Evolutionary conservation across 2,329 filamentous ascomycete species (phyloP), one percentile per base, ranked within the genome.

Genomic region (Cadophora sp.): DNA sequence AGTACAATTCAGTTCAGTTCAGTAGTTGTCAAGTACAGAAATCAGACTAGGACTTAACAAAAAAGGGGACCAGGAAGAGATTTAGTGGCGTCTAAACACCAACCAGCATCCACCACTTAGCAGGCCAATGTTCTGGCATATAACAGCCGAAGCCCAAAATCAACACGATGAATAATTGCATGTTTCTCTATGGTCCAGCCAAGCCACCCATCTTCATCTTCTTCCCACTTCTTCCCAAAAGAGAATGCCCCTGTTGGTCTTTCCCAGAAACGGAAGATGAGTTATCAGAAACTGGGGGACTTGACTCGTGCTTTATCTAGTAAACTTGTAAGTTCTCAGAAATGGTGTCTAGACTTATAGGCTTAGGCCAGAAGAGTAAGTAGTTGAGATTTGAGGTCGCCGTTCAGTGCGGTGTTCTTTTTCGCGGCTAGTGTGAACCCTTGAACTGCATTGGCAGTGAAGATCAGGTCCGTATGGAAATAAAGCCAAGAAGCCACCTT

Each of bases 101-200:
- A 22, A 6, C 45, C 18, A 18, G 8, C n/a, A 18, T 53, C 14
- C 18, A 33, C 18, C 18, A 27, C 33, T 58, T 41, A 58, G 36
- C 55, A 11, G 16, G 55, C 36, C 55, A 58, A 16, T 24, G 16
- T 7, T n/a, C 55, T 36, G 55, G 33, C 55, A 43, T 41, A 18
- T 11, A 58, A 58, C 2, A 58, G 55, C 55, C 55, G 55, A 58
- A 58, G 16, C 50, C 27, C 53, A 22, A 56, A 22, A 7, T 16
- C 13, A 14, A n/a, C 36, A 24, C 36, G 20, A 58, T 58, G 36
- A 43, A 43, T 58, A 43, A 43, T 58, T 7, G 13, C 33, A 9
- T 16, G 4, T n/a, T 14, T 20, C 13, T 43, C 36, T 27, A 43
- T 58, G 55, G 55, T 16, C 20, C n/a, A 58, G 55, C 55, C 55